Base-by-base conservation (phyloP, 2,329 filamentous ascomycete species). In the Epichloe scottii region DNA sequence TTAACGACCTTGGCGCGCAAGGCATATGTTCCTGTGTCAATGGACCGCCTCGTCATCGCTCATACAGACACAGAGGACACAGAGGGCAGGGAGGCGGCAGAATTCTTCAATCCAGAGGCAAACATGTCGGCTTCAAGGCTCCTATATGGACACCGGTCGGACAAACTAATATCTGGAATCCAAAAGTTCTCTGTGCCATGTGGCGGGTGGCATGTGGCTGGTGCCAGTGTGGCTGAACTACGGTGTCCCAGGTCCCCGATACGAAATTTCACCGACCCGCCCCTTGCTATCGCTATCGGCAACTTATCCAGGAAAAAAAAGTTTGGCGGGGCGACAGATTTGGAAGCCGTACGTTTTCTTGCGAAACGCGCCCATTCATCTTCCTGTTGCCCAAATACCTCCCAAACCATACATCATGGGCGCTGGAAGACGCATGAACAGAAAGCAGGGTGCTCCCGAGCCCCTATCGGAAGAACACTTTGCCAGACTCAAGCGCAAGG, bases 401-500 rank as follows among this genome's bases (percentile, higher is more conserved):
- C 48, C 48, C 39, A 42, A 47, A 54, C 37, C 52, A 53, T 56
- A 51, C 65, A 81, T 66, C 63, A 95, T 95, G 90, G 90, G 89
- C 74, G 80, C 82, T 55, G 87, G 89, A 67, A 86, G 89, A 66
- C 88, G 90, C 62, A 94, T 96, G 84, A 54, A 54, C 48, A 87
- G 90, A 69, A 96, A 96, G 72, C 93, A 97, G 78, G 91, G 89
- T 51, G 77, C 85, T 57, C 93, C 93, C 50, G 80, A 85, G 62
- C 77, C 85, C 57, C 78, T 96, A 58, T 88, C 93, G 57, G 88
- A 95, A 64, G 79, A 82, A 57, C 81, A 86, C 62, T 83, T 85
- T 61, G 82, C 83, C 48, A 89, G 84, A 63, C 68, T 84, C 55
- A 96, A 97, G 79, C 81, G 90, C 66, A 97, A 97, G 75, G 81